Evolutionary conservation across 73 alveolate species (phyloP), one percentile per base, ranked within the genome.

Genomic region (Tetrahymena borealis): DNA sequence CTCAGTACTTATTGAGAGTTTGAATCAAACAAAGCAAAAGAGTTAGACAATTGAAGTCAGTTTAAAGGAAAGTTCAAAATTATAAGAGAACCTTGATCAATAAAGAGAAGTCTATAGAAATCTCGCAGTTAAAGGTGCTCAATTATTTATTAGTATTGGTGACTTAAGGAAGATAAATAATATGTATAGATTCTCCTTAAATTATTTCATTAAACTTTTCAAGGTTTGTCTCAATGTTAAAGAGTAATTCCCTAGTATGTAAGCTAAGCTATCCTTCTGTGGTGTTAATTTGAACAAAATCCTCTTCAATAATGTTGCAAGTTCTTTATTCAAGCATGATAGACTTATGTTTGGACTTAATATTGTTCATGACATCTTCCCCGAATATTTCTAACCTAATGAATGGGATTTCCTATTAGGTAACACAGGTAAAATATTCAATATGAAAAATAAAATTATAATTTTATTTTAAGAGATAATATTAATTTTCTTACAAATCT

Each of bases 331-430:
- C 97, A 99, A 99, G 96, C 96, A 98, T 20, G 99, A 99, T 97
- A 95, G 99, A 91, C 96, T 99, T 40, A 99, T 99, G 41, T 99
- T 99, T 94, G 99, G 99, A 31, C 96, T 99, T 77, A 97, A 95
- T 92, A 97, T 98, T 79, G 99, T 99, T 39, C 95, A 97, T 90
- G 99, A 99, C 20, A 98, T 98, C 32, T 96, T 94, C 91, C 98
- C 99, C 0, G 98, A 98, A 78, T 78, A 95, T 90, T 98, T 98
- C 90, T 98, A 96, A 13, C 97, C 90, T 38, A 98, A 95, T 60
- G 99, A 99, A 96, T 99, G 99, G 99, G 99, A 99, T 94, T 99
- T 98, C 97, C 96, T 99, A 92, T 94, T 98, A 32, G 99, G 99
- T 8, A 97, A 97, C 93, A 94, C 96, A 33, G 77, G 91, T 39